Base-by-base conservation (phyloP, 108 stramenopile genomes). In the Nannochloropsis gaditana region DNA sequence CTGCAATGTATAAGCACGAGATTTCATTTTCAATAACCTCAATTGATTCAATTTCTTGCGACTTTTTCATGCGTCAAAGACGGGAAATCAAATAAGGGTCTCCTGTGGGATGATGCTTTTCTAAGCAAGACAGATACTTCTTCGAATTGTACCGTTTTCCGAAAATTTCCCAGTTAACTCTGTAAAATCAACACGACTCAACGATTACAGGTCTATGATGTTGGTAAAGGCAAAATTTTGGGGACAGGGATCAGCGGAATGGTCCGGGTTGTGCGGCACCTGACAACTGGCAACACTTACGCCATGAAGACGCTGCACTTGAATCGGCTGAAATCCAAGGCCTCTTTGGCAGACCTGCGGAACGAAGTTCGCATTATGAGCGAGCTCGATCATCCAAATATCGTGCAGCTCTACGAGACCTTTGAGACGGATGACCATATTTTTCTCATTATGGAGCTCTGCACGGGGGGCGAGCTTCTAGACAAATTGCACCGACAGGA, bases 381-480 rank as follows among this genome's bases (percentile, higher is more conserved):
- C 87, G 94, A 95, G 83, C 88, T 95, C 88, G 94, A 95, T 88
- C 95, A 95, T 88, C 95, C 95, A 43, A 95, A 95, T 84, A 95
- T 95, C 86, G 92, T 21, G 81, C 43, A 42, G 79, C 44, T 84
- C 9, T 73, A 45, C 44, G 44, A 43, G 42, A 80, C 45, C 21
- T 79, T 19, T 45, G 83, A 84, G 80, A 81, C 41, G 5, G 21
- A 31, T 9, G 80, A 81, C 41, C 80, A 81, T 41, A 31, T 94
- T 8, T 92, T 92, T 82, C 80, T 95, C 11, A 93, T 95, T 8
- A 94, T 94, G 45, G 96, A 97, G 83, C 88, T 98, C 79, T 98
- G 97, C 89, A 96, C 94, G 19, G 98, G 98, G 31, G 97, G 97
- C 9, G 98, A 99, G 83, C 92, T 98, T 5, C 95, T 97, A 86